Conservation (phyloP, 345 rosid species). For the Barbarea vulgaris region DNA sequence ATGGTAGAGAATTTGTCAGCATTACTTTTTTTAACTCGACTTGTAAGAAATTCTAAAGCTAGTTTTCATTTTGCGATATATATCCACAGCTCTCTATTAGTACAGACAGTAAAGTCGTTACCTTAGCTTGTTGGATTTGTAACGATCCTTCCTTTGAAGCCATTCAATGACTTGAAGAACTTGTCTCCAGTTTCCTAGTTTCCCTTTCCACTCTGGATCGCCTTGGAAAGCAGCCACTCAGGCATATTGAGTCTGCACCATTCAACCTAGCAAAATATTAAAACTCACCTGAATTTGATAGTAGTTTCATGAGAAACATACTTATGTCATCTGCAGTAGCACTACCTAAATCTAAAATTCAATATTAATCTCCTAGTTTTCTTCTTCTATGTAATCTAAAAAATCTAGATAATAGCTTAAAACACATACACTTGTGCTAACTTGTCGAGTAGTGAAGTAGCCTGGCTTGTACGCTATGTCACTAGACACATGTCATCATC, state of each 20-base stretch:
- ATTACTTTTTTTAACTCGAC: not conserved
- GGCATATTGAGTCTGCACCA: constrained; percentile 94
- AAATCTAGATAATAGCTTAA: constrained; percentile 23
- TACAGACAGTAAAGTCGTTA: constrained; percentile 25
- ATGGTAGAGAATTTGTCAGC: constrained; percentile 25
- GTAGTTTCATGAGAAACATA: not conserved
- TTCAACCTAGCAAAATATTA: constrained; percentile 76
- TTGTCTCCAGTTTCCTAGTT: constrained; percentile 90
- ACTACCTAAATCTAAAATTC: not conserved
- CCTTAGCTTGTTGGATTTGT: constrained; percentile 74
- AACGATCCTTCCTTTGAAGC: constrained; percentile 87
- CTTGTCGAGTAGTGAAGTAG: constrained; percentile 56
- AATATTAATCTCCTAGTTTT: not conserved
- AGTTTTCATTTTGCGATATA: not conserved
- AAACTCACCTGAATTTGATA: constrained; percentile 28
- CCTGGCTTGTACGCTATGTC: constrained; percentile 53
- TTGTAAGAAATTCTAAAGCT: not conserved
- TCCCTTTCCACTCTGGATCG: constrained; percentile 88
- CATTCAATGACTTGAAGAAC: constrained; percentile 93
- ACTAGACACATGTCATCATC: constrained; percentile 48
- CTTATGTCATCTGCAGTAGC: constrained; percentile 3
- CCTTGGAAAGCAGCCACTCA: constrained; percentile 93
- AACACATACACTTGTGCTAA: constrained; percentile 66
- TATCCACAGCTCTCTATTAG: not conserved
- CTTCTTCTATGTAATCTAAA: not conserved